These are phyloP conservation scores for Andalucia godoyi DNA, from an alignment of 78 protist genomes.

Conservation along the genomic window DNA sequence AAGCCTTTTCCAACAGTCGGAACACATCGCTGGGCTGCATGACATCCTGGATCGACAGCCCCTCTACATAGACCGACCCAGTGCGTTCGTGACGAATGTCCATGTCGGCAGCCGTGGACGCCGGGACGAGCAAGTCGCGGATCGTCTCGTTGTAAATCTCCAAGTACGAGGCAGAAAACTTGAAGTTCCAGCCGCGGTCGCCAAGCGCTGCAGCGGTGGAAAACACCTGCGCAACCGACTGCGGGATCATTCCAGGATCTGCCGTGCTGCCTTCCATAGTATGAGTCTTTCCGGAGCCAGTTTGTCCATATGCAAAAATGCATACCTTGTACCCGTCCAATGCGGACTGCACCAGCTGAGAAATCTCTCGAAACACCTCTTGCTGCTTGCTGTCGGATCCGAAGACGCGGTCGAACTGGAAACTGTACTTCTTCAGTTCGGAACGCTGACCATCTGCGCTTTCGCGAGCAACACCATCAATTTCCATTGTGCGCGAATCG, in stretches of 20 bases:
- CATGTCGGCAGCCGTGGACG: background rate
- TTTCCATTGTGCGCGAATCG: background rate
- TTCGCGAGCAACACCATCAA: too few species aligned
- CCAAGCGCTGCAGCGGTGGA: background rate
- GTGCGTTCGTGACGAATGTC: background rate
- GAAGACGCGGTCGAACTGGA: conserved; percentile 61
- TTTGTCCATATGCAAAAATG: conserved; percentile 66
- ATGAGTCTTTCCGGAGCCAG: conserved; percentile 39
- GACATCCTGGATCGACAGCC: background rate
- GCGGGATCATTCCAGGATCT: conserved; percentile 24
- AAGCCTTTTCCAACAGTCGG: conserved; percentile 4
- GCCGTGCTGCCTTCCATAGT: conserved; percentile 30
- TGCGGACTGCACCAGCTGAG: conserved; percentile 49
- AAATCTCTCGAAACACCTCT: conserved; percentile 11
- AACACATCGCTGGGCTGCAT: background rate
- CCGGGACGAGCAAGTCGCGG: conserved; percentile 37
- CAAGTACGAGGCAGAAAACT: conserved; percentile 1
- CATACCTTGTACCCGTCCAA: conserved; percentile 65
- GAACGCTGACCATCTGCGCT: background rate
- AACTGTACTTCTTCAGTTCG: background rate
- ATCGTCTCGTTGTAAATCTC: conserved; percentile 68
- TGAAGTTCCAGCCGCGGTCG: conserved; percentile 7
- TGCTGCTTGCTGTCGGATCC: conserved; percentile 2
- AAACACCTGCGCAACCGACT: conserved; percentile 20
- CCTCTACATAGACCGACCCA: background rate